Evolutionary conservation across 371 early-diverging fungal genomes (phyloP), one percentile per base, ranked within the genome.

Genomic region (Rhizopus sp.): DNA sequence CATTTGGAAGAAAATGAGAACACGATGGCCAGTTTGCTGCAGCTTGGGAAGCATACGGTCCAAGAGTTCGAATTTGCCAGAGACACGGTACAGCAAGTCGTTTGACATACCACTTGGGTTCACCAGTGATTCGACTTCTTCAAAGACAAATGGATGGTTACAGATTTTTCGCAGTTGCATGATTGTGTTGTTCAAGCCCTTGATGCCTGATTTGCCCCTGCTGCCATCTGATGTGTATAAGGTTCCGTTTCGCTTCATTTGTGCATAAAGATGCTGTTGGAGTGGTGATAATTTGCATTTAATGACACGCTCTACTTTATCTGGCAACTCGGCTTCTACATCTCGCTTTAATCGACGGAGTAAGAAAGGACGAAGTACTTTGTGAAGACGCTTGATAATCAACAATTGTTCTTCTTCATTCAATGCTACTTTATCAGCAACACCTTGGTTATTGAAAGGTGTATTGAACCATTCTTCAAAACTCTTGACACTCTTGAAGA

Each of bases 1-100:
- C 99, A 99, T 99, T 83, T 99, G 99, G 83, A 97, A 98, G 69
- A 99, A 99, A 63, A 99, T 96, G 49, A 99, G 79, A 15, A 94
- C 88, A 50, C 96, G 83, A 65, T 99, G 99, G 5, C 91, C 94
- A 1, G 92, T 89, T n/a, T 59, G 69, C 59, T 89, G 84, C 57
- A 97, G 75, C 68, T 98, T 98, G 12, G 95, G 90, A 41, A 99
- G 80, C 56, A 99, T 86, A 37, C 98, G 91, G 66, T 99, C 99
- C 62, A 99, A 71, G 13, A 99, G 75, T 68, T 99, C 94, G 72
- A 99, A 95, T 80, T 99, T 99, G 48, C 99, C 99, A 5, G 95
- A 82, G 30, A 86, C 85, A 53, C 92, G 86, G 59, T 70, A 95
- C 40, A 92, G 70, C 9, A 74, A 53, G 29, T 83, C 82, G 38